A percentile compares a stretch with the other conserved stretches of the same genome.
Conservation (phyloP, 345 rosid genomes). For the Dipteronia sinensis region DNA sequence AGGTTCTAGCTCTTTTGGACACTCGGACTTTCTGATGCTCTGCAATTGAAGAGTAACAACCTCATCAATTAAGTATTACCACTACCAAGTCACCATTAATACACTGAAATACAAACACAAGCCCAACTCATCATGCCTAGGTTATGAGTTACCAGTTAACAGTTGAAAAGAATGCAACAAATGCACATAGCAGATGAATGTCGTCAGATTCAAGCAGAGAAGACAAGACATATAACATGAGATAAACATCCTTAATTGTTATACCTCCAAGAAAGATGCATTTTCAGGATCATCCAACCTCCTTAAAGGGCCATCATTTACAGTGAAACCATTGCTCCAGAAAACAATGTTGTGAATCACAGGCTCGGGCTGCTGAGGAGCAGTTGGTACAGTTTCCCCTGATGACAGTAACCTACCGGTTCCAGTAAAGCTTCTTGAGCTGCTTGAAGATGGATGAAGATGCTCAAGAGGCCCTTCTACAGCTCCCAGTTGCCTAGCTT, state of each 20-base stretch:
- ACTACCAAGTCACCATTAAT: not conserved
- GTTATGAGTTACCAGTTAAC: not conserved
- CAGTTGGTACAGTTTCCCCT: conserved; percentile 73
- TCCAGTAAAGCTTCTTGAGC: conserved; percentile 81
- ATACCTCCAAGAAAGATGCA: conserved; percentile 87
- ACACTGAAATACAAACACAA: not conserved
- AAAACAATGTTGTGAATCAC: conserved; percentile 75
- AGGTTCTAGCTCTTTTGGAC: conserved; percentile 97
- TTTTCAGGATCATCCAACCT: conserved; percentile 94
- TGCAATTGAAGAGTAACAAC: conserved; percentile 29
- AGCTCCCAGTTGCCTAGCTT: conserved; percentile 89
- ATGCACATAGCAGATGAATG: not conserved
- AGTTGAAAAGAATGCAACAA: not conserved
- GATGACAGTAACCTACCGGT: conserved; percentile 83
- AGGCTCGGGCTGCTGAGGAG: conserved; percentile 80
- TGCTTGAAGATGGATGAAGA: conserved; percentile 68
- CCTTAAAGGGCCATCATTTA: conserved; percentile 86
- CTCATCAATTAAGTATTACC: conserved; percentile 5
- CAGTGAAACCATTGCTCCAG: conserved; percentile 92
- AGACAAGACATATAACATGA: not conserved
- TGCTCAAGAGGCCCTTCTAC: conserved; percentile 79
- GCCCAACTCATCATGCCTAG: not conserved
- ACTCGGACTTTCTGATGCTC: conserved; percentile 95
- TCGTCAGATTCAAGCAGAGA: not conserved
- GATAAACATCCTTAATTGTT: not conserved